Base-by-base conservation (phyloP, 345 rosid species). In the Lepidium africanum region DNA sequence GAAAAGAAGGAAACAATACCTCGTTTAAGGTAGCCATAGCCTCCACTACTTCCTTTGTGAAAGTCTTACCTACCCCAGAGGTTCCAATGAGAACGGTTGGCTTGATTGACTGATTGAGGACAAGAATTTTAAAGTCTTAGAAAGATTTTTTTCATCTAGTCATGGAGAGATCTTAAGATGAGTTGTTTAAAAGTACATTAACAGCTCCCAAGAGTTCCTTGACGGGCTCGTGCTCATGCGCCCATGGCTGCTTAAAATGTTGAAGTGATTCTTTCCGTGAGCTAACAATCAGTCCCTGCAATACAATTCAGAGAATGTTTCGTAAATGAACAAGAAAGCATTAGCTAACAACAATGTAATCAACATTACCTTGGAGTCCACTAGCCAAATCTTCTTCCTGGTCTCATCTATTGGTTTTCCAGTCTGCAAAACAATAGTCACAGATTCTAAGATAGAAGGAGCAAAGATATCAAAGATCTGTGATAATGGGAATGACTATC, bases 221-320 rank as follows among this genome's bases (percentile, higher is more conserved):
- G 70, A 88, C 63, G 5, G 96, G 91, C 66, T 89, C 90, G 48
- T 86, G 95, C 41, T 84, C 91, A 67, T 91, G 99, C 5, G 97
- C 95, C 96, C 95, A 91, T 19, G 97, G 96, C 87, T 85, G 72
- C 87, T 94, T 88, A 75, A 91, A 94, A 69, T 94, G 96, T 67
- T 94, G 99, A 78, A 91, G 91, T 0, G 91, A 85, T 67, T 86
- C 88, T 59, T 70, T 78, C 4, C 97, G 89, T 17, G 91, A 85
- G 33, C 77, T 80, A 63, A 88, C 88, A 52, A 94, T 86, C 72
- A 94, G 76, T 67, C 97, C 99, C 97, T 90, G 81, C 14, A 74
- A 59, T 10, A 59, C 41, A 7, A 50, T 9, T 56, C 77, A 63
- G 50, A 74, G 15, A 7, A 19, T 2, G 45, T 6, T 19, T 11